Evolutionary conservation across 1,139 yeast genomes (phyloP).

Genomic region (Pichia sp.): DNA sequence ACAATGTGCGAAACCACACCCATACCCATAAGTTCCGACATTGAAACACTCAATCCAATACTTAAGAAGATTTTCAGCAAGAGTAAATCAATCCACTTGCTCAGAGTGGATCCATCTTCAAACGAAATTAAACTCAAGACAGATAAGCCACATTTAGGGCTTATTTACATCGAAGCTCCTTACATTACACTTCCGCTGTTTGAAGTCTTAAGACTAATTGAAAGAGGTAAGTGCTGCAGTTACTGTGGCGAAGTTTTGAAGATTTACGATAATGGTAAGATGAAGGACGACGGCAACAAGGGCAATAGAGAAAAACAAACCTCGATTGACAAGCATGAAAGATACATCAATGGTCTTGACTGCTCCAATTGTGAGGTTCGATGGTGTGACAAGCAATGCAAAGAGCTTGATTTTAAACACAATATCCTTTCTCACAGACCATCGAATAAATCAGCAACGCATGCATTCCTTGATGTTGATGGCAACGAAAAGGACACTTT

Average conservation of each 20-base stretch:
- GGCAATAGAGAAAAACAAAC: conserved; percentile 19
- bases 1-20: too few relatives aligned
- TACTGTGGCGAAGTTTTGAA: conserved; percentile 70
- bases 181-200: conserved; percentile 70
- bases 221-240: conserved; percentile 72
- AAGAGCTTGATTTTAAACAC: conserved; percentile 53
- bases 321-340: conserved; percentile 22
- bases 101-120: conserved; percentile 11
- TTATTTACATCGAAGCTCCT: conserved; percentile 40
- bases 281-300: conserved; percentile 32
- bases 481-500: conserved; percentile 17
- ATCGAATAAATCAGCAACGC: conserved; percentile 28
- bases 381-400: conserved; percentile 74
- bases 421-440: conserved; percentile 54
- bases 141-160: conserved; percentile 27
- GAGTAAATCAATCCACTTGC: conserved; percentile 11
- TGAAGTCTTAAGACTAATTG: conserved; percentile 62
- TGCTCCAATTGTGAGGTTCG: conserved; percentile 65
- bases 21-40: too few relatives aligned
- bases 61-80: conserved; percentile 14
- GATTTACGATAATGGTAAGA: conserved; percentile 31
- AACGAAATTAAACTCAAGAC: conserved; percentile 11
- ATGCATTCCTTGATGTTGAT: conserved; percentile 15
- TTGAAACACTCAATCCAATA: background rate
- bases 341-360: conserved; percentile 49